Percentiles rank a stretch among this genome's conserved stretches.
These are phyloP conservation scores for Helenozyma rhizophorensis DNA, from an alignment of 805 yeast species.

Conservation along the genomic window DNA sequence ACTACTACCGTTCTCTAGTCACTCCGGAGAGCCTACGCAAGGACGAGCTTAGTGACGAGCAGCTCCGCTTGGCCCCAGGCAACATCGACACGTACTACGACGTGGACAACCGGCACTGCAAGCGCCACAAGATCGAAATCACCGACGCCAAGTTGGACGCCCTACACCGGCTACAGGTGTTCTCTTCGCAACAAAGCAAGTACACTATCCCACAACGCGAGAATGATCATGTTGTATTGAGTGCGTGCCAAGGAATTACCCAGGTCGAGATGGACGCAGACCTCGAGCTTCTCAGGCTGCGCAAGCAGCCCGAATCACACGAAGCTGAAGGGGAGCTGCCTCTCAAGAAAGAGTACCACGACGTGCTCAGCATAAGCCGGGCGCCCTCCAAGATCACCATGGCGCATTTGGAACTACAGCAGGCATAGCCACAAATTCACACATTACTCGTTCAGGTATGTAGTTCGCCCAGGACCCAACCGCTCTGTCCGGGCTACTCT, in stretches of 20 bases:
- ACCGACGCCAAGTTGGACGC: constrained; percentile 22
- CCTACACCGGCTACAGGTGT: constrained; percentile 3
- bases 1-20: constrained; percentile 26
- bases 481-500: neutral
- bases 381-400: constrained; percentile 3
- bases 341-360: constrained; percentile 6
- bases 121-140: constrained; percentile 29
- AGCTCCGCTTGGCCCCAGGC: constrained; percentile 4
- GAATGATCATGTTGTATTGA: constrained; percentile 8
- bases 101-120: constrained; percentile 19
- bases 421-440: too few relatives aligned
- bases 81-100: constrained; percentile 20
- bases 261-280: constrained; percentile 12
- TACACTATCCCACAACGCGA: constrained; percentile 15
- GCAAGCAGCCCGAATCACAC: neutral
- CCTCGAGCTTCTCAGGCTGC: constrained; percentile 6
- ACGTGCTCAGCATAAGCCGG: constrained; percentile 7
- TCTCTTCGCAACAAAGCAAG: constrained; percentile 4
- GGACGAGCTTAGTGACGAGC: constrained; percentile 12
- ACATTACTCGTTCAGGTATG: too few relatives aligned
- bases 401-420: neutral
- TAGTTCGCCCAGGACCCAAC: too few relatives aligned
- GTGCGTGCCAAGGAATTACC: constrained; percentile 13
- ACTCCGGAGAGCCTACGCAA: constrained; percentile 7
- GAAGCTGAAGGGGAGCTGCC: neutral